These are phyloP conservation scores for Phytophthora megakarya DNA, from an alignment of 352 stramenopile species.

Conservation along the genomic window DNA sequence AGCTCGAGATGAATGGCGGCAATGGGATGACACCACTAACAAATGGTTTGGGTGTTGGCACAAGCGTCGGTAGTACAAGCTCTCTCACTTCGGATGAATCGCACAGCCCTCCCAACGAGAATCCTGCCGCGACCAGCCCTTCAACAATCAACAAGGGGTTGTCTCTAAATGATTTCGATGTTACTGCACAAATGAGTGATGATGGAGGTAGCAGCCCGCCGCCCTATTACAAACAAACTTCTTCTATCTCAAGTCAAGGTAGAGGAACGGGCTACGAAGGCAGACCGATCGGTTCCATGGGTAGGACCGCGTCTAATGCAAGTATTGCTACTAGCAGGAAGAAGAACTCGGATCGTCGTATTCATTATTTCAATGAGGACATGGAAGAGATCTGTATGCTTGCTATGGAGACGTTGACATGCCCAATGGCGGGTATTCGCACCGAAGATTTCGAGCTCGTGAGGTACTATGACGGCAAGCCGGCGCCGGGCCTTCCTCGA, in stretches of 20 bases:
- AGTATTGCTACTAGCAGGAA: slow-evolving; percentile 41
- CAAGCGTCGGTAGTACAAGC: slow-evolving; percentile 51
- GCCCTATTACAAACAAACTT: slow-evolving; percentile 26
- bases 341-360: slow-evolving; percentile 57
- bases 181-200: slow-evolving; percentile 37
- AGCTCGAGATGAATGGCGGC: slow-evolving; percentile 33
- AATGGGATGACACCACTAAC: slow-evolving; percentile 5
- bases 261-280: slow-evolving; percentile 37
- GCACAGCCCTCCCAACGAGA: slow-evolving; percentile 44
- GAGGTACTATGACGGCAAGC: slow-evolving; percentile 71
- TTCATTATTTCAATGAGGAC: slow-evolving; percentile 89
- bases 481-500: slow-evolving; percentile 59
- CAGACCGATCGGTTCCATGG: slow-evolving; percentile 34
- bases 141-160: slow-evolving; percentile 40
- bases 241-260: slow-evolving; percentile 33
- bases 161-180: slow-evolving; percentile 58
- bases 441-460: slow-evolving; percentile 89
- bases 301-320: slow-evolving; percentile 42
- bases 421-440: slow-evolving; percentile 86
- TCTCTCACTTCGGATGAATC: slow-evolving; percentile 60
- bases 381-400: slow-evolving; percentile 90
- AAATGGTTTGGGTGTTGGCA: slow-evolving; percentile 24
- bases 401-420: slow-evolving; percentile 86
- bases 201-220: slow-evolving; percentile 36
- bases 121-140: slow-evolving; percentile 32